These are phyloP conservation scores for Suhomyces bribrorum DNA, from an alignment of 1,139 yeast genomes.

Conservation along the genomic window DNA sequence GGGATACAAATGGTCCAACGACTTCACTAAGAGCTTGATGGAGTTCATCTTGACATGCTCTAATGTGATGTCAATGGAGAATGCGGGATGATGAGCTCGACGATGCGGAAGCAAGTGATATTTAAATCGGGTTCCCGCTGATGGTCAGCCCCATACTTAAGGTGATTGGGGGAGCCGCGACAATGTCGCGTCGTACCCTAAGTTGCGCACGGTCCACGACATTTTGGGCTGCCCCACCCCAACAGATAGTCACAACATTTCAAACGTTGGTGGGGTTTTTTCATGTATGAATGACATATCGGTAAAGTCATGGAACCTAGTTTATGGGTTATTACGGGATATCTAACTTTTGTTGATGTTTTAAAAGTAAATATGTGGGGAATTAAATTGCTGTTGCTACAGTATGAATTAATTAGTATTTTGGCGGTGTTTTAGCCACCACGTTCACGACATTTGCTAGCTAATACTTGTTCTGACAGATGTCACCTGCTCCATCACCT, in stretches of 20 bases:
- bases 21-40: slow-evolving; percentile 37
- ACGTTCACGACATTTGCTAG: too few relatives aligned
- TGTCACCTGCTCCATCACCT: too few relatives aligned
- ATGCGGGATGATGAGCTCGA: too few relatives aligned
- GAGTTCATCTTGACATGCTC: slow-evolving; percentile 34
- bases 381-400: too few relatives aligned
- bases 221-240: slow-evolving; percentile 1
- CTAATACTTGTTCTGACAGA: too few relatives aligned
- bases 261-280: slow-evolving; percentile 3
- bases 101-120: not conserved
- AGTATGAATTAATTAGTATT: too few relatives aligned
- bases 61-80: not conserved
- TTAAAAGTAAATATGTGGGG: too few relatives aligned
- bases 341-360: too few relatives aligned
- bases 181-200: slow-evolving; percentile 7
- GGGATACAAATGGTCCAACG: slow-evolving; percentile 38
- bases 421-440: too few relatives aligned
- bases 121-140: not conserved
- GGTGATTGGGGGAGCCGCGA: slow-evolving; percentile 1
- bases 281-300: slow-evolving; percentile 1
- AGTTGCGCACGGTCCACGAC: not conserved
- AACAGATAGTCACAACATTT: not conserved
- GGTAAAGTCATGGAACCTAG: not conserved
- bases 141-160: slow-evolving; percentile 8
- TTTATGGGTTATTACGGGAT: too few relatives aligned